Base-by-base conservation (phyloP, 306 rosid genomes). In the Quercus agrifolia region DNA sequence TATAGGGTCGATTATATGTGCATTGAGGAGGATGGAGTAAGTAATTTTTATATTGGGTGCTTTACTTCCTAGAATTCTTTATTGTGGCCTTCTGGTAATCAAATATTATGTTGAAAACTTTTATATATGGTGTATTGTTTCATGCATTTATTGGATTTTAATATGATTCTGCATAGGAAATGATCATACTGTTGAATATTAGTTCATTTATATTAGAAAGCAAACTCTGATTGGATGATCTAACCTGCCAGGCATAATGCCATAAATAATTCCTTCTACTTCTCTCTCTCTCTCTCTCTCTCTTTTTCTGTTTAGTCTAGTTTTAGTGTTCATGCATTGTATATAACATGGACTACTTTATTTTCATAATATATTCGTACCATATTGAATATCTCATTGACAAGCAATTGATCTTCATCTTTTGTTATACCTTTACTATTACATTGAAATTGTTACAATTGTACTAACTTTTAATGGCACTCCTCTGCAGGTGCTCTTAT, bases 401-500 rank as follows among this genome's bases (percentile, higher is more conserved):
- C 58, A 52, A 69, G 28, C 57, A 27, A 35, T 77, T 81, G 33
- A 73, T 72, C 70, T 63, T 38, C 77, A 46, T 51, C 74, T 66
- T 19, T 70, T 63, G 38, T 31, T 61, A 73, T 78, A 77, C 75
- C 81, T 62, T 67, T 83, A 75, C 77, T 70, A 57, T 71, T 82
- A 28, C 77, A 19, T 74, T 62, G 56, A 21, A 77, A 73, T 77
- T 78, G 38, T 68, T 62, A 61, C 28, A 74, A 75, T 71, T 75
- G 51, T 83, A 57, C 44, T 88, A 74, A 91, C 69, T 80, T 76
- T 85, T 70, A 78, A 77, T 56, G 73, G 52, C 79, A 70, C 82
- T 79, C 55, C 77, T 75, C 76, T 91, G 88, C 97, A 96, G 98
- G 99, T 96, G 74, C 94, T 96, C 82, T 87, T 96, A 83, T 96